Conservation (phyloP, 2,329 filamentous ascomycete genomes). For the Chaetomium strumarium region DNA sequence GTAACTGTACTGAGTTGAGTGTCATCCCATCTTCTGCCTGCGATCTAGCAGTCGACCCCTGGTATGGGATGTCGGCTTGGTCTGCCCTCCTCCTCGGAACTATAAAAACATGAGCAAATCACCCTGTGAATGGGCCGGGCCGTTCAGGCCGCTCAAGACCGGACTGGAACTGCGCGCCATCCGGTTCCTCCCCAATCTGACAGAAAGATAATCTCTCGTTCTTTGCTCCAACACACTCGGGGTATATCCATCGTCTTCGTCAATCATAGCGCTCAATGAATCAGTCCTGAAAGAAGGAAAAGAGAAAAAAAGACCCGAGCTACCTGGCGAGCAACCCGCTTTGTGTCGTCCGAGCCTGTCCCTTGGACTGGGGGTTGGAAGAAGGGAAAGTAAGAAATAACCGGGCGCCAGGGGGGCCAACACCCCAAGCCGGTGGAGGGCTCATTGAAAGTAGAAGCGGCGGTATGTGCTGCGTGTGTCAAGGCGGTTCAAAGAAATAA, state of each 20-base stretch:
- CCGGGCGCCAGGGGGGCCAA: background rate
- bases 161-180: background rate
- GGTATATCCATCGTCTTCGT: constrained; percentile 22
- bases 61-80: too few relatives aligned
- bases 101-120: too few relatives aligned
- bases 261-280: constrained; percentile 1
- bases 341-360: background rate
- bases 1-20: too few relatives aligned
- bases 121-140: too few relatives aligned
- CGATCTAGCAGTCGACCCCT: too few relatives aligned
- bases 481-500: too few relatives aligned
- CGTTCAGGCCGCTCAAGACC: too few relatives aligned
- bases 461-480: too few relatives aligned
- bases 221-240: constrained; percentile 1
- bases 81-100: too few relatives aligned
- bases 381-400: constrained; percentile 6
- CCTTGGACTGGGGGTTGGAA: background rate
- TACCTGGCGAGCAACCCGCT: background rate
- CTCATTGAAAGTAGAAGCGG: background rate
- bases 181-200: background rate
- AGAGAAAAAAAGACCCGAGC: constrained; percentile 3
- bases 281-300: background rate
- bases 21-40: too few relatives aligned
- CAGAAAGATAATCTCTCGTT: background rate
- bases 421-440: background rate